Evolutionary conservation across 192 early-diverging fungal genomes (phyloP).

Genomic region (Kickxella alabastrina): DNA sequence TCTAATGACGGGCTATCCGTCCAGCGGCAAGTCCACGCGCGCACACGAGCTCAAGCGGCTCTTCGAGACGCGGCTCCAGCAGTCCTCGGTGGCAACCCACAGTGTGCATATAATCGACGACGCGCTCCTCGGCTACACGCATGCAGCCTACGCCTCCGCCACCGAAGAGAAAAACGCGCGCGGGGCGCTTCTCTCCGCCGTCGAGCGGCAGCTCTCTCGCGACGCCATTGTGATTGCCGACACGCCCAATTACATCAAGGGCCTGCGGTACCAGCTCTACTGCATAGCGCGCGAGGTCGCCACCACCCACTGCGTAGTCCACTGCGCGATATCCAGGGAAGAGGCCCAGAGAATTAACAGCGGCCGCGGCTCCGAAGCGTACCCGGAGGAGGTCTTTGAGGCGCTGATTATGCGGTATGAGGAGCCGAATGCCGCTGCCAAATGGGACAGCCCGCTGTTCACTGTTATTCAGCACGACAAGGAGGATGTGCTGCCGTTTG

Average conservation of each 20-base stretch:
- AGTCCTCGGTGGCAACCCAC: slow-evolving; percentile 54
- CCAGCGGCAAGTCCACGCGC: slow-evolving; percentile 85
- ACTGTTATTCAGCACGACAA: slow-evolving; percentile 73
- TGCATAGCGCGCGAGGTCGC: slow-evolving; percentile 79
- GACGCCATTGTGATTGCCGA: slow-evolving; percentile 92
- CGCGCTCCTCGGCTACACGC: slow-evolving; percentile 60
- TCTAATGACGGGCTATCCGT: slow-evolving; percentile 82
- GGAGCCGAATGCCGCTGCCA: slow-evolving; percentile 84
- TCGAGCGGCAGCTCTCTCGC: slow-evolving; percentile 77
- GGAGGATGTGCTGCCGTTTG: slow-evolving; percentile 52
- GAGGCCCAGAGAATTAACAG: slow-evolving; percentile 57
- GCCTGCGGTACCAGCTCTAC: slow-evolving; percentile 95
- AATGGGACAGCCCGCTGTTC: slow-evolving; percentile 98
- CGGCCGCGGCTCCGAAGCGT: slow-evolving; percentile 38
- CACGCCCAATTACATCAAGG: slow-evolving; percentile 98
- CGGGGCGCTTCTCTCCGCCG: slow-evolving; percentile 79
- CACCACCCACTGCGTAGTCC: slow-evolving; percentile 83
- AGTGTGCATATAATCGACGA: slow-evolving; percentile 73
- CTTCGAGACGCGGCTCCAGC: slow-evolving; percentile 52
- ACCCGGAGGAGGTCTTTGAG: slow-evolving; percentile 56
- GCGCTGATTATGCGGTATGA: slow-evolving; percentile 86
- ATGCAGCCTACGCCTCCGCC: slow-evolving; percentile 57
- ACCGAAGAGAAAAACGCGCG: slow-evolving; percentile 87
- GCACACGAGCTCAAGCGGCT: slow-evolving; percentile 65
- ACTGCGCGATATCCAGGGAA: slow-evolving; percentile 59